Evolutionary conservation across 441 rosid species (phyloP).

Genomic region (Hypseocharis bilobata): DNA sequence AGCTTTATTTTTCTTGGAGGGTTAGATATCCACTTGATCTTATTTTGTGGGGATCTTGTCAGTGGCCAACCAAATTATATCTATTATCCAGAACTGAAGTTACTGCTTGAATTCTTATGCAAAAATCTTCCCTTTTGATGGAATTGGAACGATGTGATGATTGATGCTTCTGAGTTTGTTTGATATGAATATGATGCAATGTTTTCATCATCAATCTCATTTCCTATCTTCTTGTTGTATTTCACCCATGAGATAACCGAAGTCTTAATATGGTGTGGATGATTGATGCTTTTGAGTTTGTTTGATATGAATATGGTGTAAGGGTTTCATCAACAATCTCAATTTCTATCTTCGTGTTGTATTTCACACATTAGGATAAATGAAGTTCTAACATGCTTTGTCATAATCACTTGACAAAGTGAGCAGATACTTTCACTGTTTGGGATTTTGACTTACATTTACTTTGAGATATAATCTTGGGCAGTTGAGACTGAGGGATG

Average conservation of each 20-base stretch:
- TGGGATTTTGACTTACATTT: not conserved
- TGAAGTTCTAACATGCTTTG: not conserved
- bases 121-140: not conserved
- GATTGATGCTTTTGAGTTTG: not conserved
- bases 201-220: not conserved
- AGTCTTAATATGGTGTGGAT: not conserved
- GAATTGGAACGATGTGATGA: not conserved
- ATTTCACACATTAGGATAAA: not conserved
- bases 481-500: not conserved
- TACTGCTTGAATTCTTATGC: not conserved
- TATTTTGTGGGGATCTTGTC: not conserved
- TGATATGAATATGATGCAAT: not conserved
- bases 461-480: not conserved
- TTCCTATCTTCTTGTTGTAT: not conserved
- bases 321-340: not conserved
- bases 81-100: not conserved
- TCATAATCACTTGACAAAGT: not conserved
- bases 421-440: not conserved
- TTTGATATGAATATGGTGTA: not conserved
- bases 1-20: not conserved
- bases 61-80: not conserved
- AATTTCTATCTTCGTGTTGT: not conserved
- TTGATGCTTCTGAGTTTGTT: not conserved
- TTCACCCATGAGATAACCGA: not conserved
- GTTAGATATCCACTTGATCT: not conserved